A percentile compares a stretch with the other conserved stretches of the same genome.
These are phyloP conservation scores for Aspergillus arachidicola DNA, from an alignment of 2,329 filamentous ascomycete genomes.

Conservation along the genomic window DNA sequence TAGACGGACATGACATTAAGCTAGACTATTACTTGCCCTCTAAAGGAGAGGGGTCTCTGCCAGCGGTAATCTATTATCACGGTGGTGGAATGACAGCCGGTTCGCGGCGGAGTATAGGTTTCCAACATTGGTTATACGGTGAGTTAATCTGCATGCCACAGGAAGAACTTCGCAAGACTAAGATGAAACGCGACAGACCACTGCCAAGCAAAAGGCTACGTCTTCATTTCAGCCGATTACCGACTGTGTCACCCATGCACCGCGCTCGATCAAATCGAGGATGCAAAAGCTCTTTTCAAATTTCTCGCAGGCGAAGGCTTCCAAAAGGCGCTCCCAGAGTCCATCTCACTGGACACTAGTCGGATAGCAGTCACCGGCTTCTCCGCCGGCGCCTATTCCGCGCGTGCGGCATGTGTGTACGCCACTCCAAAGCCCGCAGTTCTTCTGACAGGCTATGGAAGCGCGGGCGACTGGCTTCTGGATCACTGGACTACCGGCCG, in stretches of 20 bases:
- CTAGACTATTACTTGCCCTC: slow-evolving; percentile 24
- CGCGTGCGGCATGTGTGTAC: slow-evolving; percentile 26
- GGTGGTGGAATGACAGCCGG: slow-evolving; percentile 28
- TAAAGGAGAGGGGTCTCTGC: slow-evolving; percentile 10
- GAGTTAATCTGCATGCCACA: not conserved
- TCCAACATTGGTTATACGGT: slow-evolving; percentile 23
- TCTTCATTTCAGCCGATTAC: slow-evolving; percentile 26
- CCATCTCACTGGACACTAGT: slow-evolving; percentile 14
- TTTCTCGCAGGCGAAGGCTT: slow-evolving; percentile 17
- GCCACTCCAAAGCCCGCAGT: slow-evolving; percentile 22
- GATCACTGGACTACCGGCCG: slow-evolving; percentile 24
- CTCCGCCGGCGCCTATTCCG: slow-evolving; percentile 27
- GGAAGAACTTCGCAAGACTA: not conserved
- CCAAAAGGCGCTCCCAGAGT: slow-evolving; percentile 7
- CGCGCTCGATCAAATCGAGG: slow-evolving; percentile 24
- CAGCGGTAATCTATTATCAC: slow-evolving; percentile 26
- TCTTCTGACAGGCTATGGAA: slow-evolving; percentile 19
- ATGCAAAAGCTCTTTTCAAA: slow-evolving; percentile 20
- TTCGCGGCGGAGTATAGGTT: slow-evolving; percentile 15
- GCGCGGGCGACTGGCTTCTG: slow-evolving; percentile 20
- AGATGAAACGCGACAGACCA: slow-evolving; percentile 10
- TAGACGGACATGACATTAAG: slow-evolving; percentile 22
- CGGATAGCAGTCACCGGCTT: slow-evolving; percentile 25
- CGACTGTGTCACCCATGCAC: slow-evolving; percentile 25
- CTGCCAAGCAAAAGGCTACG: slow-evolving; percentile 24